Conservation (phyloP, 1,284 basidiomycete species). For the Puccinia horiana region DNA sequence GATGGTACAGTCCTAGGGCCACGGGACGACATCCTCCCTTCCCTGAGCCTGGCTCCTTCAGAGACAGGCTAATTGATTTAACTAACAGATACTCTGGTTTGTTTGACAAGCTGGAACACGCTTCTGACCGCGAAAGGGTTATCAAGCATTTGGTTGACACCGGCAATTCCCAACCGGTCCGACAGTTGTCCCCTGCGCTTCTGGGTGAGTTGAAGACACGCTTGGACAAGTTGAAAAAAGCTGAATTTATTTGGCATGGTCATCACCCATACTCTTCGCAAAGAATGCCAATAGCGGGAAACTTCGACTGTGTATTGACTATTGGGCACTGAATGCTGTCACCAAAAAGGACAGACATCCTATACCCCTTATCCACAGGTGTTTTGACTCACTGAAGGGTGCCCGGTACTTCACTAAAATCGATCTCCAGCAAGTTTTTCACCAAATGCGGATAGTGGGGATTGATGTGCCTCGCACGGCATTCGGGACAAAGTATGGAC, state of each 20-base stretch:
- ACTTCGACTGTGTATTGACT: background rate
- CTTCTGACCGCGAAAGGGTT: background rate
- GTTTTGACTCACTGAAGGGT: background rate
- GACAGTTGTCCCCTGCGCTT: background rate
- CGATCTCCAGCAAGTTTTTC: background rate
- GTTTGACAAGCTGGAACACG: background rate
- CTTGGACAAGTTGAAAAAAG: background rate
- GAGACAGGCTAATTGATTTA: background rate
- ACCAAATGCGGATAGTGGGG: background rate
- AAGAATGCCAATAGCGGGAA: background rate
- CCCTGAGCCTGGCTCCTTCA: background rate
- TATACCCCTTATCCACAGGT: background rate
- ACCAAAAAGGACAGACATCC: constrained; percentile 2
- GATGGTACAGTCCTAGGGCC: background rate
- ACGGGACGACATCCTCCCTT: background rate
- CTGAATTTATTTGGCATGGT: background rate
- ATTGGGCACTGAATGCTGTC: background rate
- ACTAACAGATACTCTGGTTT: background rate
- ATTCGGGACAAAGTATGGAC: constrained; percentile 15
- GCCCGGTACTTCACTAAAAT: background rate
- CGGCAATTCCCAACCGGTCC: background rate
- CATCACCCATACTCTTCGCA: background rate
- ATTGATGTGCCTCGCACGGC: constrained; percentile 14
- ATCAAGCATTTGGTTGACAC: constrained; percentile 13
- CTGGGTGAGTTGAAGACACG: background rate